Percentiles rank a stretch among this genome's conserved stretches.
phyloP scores from a whole-genome alignment of 164 flowering plant genomes.

The Kingdonia uniflora region DNA sequence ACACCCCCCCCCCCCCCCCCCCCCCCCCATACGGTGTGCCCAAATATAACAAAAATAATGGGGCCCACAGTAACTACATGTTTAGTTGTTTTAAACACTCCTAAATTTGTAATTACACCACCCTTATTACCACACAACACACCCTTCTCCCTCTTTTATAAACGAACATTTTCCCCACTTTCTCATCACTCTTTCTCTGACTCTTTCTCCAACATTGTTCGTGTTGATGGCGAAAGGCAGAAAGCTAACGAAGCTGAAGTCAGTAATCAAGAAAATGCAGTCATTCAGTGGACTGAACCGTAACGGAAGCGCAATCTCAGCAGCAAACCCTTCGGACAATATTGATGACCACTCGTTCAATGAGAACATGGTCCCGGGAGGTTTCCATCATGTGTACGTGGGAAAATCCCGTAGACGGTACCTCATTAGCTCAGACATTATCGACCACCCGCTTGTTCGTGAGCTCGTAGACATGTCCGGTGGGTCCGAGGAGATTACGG shows the following conservation, averaged over 20 bases:
- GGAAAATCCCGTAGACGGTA: conserved; percentile 71
- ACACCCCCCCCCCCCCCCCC: not conserved
- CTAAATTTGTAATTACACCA: not conserved
- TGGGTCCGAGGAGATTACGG: conserved; percentile 22
- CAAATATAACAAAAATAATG: not conserved
- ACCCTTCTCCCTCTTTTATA: conserved; percentile 17
- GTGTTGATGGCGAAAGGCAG: conserved; percentile 29
- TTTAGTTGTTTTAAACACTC: no score
- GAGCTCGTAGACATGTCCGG: conserved; percentile 47
- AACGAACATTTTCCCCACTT: conserved; percentile 22
- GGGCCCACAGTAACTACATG: no score
- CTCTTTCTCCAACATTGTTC: conserved; percentile 10
- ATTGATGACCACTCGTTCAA: conserved; percentile 1
- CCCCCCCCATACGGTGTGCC: not conserved
- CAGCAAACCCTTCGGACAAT: conserved; percentile 12
- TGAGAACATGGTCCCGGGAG: not conserved
- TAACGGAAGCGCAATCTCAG: conserved; percentile 10
- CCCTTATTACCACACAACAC: conserved; percentile 8
- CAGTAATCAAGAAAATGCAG: conserved; percentile 34
- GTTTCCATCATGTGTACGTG: conserved; percentile 39
- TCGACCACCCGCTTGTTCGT: conserved; percentile 62
- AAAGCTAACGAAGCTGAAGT: conserved; percentile 31
- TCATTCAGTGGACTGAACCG: conserved; percentile 14
- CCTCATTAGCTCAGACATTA: conserved; percentile 38
- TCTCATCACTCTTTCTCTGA: conserved; percentile 7